Evolutionary conservation across 208 protist species (phyloP).

Genomic region (Trypanosoma theileri): DNA sequence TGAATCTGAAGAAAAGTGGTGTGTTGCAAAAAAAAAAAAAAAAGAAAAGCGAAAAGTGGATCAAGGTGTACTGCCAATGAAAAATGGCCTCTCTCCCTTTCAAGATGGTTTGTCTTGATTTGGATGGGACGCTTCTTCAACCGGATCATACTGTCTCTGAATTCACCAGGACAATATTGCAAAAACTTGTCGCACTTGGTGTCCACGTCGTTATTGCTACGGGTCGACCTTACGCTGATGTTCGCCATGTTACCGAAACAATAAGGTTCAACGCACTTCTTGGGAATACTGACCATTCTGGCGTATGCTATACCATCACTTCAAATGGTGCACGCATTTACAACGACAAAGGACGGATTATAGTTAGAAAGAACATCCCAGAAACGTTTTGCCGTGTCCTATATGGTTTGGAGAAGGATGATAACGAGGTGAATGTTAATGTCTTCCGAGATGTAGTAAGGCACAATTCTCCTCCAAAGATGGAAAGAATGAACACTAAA

Average conservation of each 20-base stretch:
- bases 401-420: too few species aligned
- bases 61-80: too few species aligned
- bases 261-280: neutral
- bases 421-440: too few species aligned
- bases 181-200: constrained; percentile 49
- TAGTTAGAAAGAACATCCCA: constrained; percentile 1
- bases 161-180: constrained; percentile 39
- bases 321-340: constrained; percentile 72
- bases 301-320: constrained; percentile 53
- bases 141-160: constrained; percentile 29
- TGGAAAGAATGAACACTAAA: too few species aligned
- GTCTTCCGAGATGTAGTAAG: too few species aligned
- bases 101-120: constrained; percentile 34
- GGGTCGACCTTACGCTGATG: constrained; percentile 61
- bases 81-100: constrained; percentile 14
- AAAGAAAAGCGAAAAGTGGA: too few species aligned
- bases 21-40: too few species aligned
- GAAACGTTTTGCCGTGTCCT: too few species aligned
- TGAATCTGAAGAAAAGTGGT: too few species aligned
- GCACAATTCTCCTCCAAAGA: too few species aligned
- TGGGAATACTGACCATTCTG: neutral
- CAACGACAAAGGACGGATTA: constrained; percentile 56
- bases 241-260: constrained; percentile 12
- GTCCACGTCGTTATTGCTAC: constrained; percentile 84
- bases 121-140: constrained; percentile 62